A percentile compares a stretch with the other conserved stretches of the same genome.
These are phyloP conservation scores for Paraurostyla sp. DNA, from an alignment of 73 alveolate species.

Conservation along the genomic window DNA sequence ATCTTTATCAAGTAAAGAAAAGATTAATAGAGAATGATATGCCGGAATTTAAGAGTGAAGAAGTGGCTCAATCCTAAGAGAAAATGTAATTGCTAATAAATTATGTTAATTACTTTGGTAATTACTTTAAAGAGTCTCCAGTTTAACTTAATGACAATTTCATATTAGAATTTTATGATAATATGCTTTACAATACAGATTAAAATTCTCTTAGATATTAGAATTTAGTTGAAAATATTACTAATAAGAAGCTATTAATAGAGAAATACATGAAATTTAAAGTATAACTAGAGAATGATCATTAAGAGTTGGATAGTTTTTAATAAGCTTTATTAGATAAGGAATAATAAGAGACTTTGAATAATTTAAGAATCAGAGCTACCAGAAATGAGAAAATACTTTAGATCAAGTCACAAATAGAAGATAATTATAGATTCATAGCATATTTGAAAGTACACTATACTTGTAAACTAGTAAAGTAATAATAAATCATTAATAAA, in stretches of 20 bases:
- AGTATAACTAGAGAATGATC: background rate
- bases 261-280: background rate
- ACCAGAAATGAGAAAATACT: background rate
- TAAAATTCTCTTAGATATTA: background rate
- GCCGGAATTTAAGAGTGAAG: slow-evolving; percentile 26
- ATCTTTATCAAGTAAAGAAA: background rate
- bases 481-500: background rate
- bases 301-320: background rate
- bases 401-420: background rate
- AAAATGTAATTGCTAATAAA: background rate
- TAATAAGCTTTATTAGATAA: background rate
- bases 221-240: background rate
- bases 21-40: background rate
- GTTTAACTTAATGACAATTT: background rate
- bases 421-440: background rate
- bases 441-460: background rate
- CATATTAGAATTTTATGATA: background rate
- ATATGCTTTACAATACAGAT: background rate
- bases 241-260: background rate
- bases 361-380: background rate
- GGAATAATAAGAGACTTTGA: background rate
- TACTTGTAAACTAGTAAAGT: background rate
- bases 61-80: background rate
- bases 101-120: background rate
- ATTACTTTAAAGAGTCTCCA: background rate